A percentile compares a stretch with the other conserved stretches of the same genome.
These are phyloP conservation scores for Endoconidiophora polonica DNA, from an alignment of 2,329 filamentous ascomycete genomes.

Conservation along the genomic window DNA sequence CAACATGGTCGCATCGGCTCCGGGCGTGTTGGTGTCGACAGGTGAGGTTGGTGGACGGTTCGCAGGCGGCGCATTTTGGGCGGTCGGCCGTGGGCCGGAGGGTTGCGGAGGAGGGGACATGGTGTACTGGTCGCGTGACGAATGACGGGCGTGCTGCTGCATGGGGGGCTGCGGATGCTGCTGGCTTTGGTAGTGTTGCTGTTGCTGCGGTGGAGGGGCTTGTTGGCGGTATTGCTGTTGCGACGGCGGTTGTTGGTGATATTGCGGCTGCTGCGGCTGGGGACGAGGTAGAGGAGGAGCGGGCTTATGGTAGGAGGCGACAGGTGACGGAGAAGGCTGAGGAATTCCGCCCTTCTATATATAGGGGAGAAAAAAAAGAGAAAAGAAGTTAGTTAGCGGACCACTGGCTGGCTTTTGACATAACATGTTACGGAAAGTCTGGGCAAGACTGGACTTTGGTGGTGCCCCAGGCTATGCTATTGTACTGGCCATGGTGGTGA, in stretches of 20 bases:
- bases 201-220: slow-evolving; percentile 18
- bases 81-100: slow-evolving; percentile 24
- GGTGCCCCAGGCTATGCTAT: neutral
- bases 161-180: slow-evolving; percentile 1
- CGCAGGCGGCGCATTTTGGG: slow-evolving; percentile 34
- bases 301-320: slow-evolving; percentile 11
- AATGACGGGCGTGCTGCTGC: slow-evolving; percentile 14
- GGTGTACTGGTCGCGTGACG: slow-evolving; percentile 20
- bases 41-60: slow-evolving; percentile 52
- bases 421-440: neutral
- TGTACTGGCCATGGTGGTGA: neutral
- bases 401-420: neutral
- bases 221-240: slow-evolving; percentile 16
- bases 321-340: slow-evolving; percentile 9
- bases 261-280: slow-evolving; percentile 15
- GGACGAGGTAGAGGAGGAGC: slow-evolving; percentile 25
- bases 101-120: slow-evolving; percentile 35
- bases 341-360: slow-evolving; percentile 15
- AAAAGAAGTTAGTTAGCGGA: slow-evolving; percentile 1
- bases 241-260: slow-evolving; percentile 1
- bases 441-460: neutral
- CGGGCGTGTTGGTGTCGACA: slow-evolving; percentile 25
- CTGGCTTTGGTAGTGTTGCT: slow-evolving; percentile 10
- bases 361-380: neutral
- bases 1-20: slow-evolving; percentile 56